A percentile compares a stretch with the other conserved stretches of the same genome.
Evolutionary conservation across 2,329 filamentous ascomycete species (phyloP).

Genomic region (Aotearoamyces nothofagi): DNA sequence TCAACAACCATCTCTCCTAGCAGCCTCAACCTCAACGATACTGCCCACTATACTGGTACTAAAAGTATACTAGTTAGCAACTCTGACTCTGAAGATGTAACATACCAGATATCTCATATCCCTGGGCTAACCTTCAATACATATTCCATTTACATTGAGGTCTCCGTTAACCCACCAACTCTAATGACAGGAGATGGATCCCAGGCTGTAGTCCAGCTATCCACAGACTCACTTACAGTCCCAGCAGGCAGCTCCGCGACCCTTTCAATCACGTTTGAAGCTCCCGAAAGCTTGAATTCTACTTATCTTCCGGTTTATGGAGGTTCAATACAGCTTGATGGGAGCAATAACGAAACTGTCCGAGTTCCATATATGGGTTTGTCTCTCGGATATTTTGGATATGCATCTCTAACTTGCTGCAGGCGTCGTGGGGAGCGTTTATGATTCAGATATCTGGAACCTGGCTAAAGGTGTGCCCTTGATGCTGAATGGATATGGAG

Average conservation of each 20-base stretch:
- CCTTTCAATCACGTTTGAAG: constrained; percentile 27
- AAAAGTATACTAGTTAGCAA: constrained; percentile 41
- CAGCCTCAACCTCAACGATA: constrained; percentile 50
- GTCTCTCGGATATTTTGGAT: too few species aligned
- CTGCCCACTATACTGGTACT: constrained; percentile 33
- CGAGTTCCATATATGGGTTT: too few species aligned
- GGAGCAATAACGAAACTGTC: too few species aligned
- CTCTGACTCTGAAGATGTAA: constrained; percentile 28
- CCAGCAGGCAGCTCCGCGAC: constrained; percentile 19
- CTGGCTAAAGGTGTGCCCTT: too few species aligned
- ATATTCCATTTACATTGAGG: not conserved
- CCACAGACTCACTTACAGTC: constrained; percentile 10
- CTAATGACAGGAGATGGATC: not conserved
- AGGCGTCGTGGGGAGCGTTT: too few species aligned
- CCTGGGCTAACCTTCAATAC: constrained; percentile 5
- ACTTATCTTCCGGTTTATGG: constrained; percentile 29
- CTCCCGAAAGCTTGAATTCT: constrained; percentile 10
- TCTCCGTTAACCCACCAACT: not conserved
- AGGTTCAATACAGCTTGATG: too few species aligned
- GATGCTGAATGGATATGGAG: too few species aligned
- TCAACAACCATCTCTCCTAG: constrained; percentile 36
- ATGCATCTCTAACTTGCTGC: too few species aligned
- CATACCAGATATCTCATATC: constrained; percentile 28
- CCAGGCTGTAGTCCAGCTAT: not conserved
- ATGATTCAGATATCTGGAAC: too few species aligned